Conservation (phyloP, 169 alveolate genomes). For the Condylostoma magnum region DNA sequence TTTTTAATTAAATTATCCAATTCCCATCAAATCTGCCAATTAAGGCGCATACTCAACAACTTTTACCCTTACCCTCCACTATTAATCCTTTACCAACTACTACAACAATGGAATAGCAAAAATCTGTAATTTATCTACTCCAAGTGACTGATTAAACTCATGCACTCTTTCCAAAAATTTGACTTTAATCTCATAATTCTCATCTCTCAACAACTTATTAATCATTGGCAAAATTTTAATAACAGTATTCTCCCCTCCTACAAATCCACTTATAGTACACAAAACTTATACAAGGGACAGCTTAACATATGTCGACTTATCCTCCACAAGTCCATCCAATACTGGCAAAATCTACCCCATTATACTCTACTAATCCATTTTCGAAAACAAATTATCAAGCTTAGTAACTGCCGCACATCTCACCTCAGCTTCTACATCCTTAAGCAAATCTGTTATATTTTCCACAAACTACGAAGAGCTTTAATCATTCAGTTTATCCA, state of each 20-base stretch:
- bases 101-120: background rate
- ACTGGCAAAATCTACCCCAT: slow-evolving; percentile 41
- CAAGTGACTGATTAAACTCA: slow-evolving; percentile 33
- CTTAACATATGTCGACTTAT: slow-evolving; percentile 39
- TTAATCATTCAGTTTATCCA: slow-evolving; percentile 30
- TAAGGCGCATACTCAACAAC: slow-evolving; percentile 26
- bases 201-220: slow-evolving; percentile 39
- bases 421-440: slow-evolving; percentile 64
- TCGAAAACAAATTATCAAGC: slow-evolving; percentile 26
- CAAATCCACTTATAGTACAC: slow-evolving; percentile 31
- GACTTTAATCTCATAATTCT: slow-evolving; percentile 56
- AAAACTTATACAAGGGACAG: slow-evolving; percentile 51
- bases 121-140: background rate
- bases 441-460: slow-evolving; percentile 31
- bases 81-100: slow-evolving; percentile 17
- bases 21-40: slow-evolving; percentile 24
- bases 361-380: slow-evolving; percentile 13
- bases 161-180: slow-evolving; percentile 36
- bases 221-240: slow-evolving; percentile 35
- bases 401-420: slow-evolving; percentile 43
- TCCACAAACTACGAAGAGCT: slow-evolving; percentile 37
- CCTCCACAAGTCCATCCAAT: slow-evolving; percentile 27
- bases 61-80: slow-evolving; percentile 30
- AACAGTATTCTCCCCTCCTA: slow-evolving; percentile 30
- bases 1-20: background rate